phyloP scores from a whole-genome alignment of 768 basidiomycete genomes.

The Trametes villosa region DNA sequence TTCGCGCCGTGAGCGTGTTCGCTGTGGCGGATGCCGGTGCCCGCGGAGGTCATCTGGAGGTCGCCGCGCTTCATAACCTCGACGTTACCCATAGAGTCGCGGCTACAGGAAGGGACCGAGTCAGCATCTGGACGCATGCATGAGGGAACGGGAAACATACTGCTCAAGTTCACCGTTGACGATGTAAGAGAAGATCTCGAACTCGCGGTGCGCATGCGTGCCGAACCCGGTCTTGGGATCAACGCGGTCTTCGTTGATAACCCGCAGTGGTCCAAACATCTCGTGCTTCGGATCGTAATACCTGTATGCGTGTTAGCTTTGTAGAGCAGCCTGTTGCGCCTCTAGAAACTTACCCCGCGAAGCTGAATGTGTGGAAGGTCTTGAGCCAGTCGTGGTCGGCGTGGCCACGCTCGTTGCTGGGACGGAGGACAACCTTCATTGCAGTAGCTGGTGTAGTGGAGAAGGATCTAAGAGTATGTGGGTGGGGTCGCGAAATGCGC shows the following conservation, averaged over 20 bases:
- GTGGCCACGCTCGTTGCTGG: conserved; percentile 47
- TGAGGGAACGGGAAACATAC: conserved; percentile 46
- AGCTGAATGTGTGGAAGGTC: conserved; percentile 74
- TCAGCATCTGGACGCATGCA: too few species aligned
- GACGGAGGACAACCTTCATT: conserved; percentile 39
- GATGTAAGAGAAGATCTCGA: conserved; percentile 92
- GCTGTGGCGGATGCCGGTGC: conserved; percentile 89
- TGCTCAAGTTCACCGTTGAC: conserved; percentile 81
- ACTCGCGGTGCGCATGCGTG: conserved; percentile 80
- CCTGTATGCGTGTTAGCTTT: conserved; percentile 32
- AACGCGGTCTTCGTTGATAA: conserved; percentile 95
- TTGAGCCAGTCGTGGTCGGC: conserved; percentile 62
- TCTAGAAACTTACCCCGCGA: conserved; percentile 56
- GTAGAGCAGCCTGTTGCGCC: neutral
- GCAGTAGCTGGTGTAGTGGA: conserved; percentile 1
- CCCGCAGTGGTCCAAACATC: conserved; percentile 75
- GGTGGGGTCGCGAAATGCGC: neutral
- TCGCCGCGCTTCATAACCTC: conserved; percentile 90
- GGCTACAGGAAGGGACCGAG: conserved; percentile 44
- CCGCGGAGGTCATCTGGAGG: conserved; percentile 89
- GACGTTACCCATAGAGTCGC: conserved; percentile 90
- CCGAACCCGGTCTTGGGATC: conserved; percentile 79
- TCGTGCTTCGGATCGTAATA: conserved; percentile 65
- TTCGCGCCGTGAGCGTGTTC: conserved; percentile 58
- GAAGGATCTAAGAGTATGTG: neutral